Percentiles rank a stretch among this genome's conserved stretches.
Conservation (phyloP, 805 yeast species). For the Yamadazyma endophytica region DNA sequence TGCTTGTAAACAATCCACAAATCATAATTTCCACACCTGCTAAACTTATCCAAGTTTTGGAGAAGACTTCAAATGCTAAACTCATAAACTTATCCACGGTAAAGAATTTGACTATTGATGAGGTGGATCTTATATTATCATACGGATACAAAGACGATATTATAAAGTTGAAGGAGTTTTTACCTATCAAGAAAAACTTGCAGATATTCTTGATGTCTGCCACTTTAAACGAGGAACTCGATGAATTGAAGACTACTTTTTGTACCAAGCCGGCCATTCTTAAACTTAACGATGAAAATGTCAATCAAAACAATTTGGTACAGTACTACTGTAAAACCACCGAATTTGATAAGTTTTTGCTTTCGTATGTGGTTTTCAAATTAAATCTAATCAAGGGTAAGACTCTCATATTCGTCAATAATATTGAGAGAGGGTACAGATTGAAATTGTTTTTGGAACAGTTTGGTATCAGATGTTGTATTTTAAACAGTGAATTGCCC, state of each 20-base stretch:
- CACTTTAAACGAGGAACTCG: conserved; percentile 82
- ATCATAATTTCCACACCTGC: conserved; percentile 86
- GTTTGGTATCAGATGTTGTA: conserved; percentile 86
- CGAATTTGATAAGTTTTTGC: conserved; percentile 87
- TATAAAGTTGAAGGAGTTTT: conserved; percentile 52
- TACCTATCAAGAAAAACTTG: conserved; percentile 70
- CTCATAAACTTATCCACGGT: conserved; percentile 52
- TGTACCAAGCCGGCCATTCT: conserved; percentile 82
- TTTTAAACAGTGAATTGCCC: conserved; percentile 89
- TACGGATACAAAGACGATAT: conserved; percentile 91
- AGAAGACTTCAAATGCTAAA: conserved; percentile 30
- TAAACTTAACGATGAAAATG: conserved; percentile 69
- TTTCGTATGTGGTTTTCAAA: conserved; percentile 89
- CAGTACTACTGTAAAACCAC: conserved; percentile 85
- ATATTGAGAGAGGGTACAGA: conserved; percentile 92
- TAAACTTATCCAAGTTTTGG: conserved; percentile 55
- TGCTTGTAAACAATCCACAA: conserved; percentile 73
- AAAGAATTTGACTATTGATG: conserved; percentile 81
- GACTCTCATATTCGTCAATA: conserved; percentile 84
- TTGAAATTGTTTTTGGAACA: conserved; percentile 88
- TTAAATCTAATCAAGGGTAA: conserved; percentile 86
- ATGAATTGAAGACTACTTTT: conserved; percentile 67
- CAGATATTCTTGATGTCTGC: conserved; percentile 97
- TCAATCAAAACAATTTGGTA: conserved; percentile 55
- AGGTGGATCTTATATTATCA: conserved; percentile 85